Percentiles rank a stretch among this genome's conserved stretches.
phyloP scores from a whole-genome alignment of 345 rosid genomes.

The Linum lewisii region DNA sequence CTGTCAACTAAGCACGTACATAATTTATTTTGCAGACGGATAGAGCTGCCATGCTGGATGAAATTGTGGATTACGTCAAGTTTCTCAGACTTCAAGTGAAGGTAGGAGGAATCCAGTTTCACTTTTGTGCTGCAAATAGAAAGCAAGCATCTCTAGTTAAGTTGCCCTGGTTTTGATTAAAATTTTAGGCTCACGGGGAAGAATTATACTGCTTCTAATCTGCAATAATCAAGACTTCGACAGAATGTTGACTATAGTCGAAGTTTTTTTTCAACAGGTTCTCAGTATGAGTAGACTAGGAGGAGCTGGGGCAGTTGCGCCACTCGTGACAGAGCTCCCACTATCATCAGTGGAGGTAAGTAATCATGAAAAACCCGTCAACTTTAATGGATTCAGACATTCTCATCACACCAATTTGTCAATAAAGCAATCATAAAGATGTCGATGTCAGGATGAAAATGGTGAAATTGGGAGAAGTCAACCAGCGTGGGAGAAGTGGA shows the following conservation, averaged over 20 bases:
- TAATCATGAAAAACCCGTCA: slow-evolving; percentile 3
- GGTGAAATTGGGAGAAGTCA: slow-evolving; percentile 74
- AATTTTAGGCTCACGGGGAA: too few species aligned
- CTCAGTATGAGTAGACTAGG: slow-evolving; percentile 99
- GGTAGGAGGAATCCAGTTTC: slow-evolving; percentile 33
- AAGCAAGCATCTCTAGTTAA: background rate
- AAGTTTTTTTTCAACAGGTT: slow-evolving; percentile 55
- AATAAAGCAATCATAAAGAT: slow-evolving; percentile 5
- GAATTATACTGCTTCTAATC: too few species aligned
- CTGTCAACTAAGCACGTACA: background rate
- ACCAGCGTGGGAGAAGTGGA: slow-evolving; percentile 98
- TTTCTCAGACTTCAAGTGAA: slow-evolving; percentile 98
- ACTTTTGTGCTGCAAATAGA: background rate
- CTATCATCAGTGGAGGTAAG: slow-evolving; percentile 84
- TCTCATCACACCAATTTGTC: background rate
- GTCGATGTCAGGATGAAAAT: slow-evolving; percentile 55
- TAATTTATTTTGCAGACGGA: slow-evolving; percentile 49
- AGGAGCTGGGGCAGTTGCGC: slow-evolving; percentile 97
- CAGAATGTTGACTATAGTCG: background rate
- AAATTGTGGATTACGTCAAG: slow-evolving; percentile 97
- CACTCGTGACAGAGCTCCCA: slow-evolving; percentile 93
- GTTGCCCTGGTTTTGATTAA: too few species aligned
- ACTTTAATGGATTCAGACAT: background rate
- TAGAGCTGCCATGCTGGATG: slow-evolving; percentile 98
- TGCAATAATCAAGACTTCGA: too few species aligned